phyloP scores from a whole-genome alignment of 1,139 yeast species.

The Geotrichum macrosporum region DNA sequence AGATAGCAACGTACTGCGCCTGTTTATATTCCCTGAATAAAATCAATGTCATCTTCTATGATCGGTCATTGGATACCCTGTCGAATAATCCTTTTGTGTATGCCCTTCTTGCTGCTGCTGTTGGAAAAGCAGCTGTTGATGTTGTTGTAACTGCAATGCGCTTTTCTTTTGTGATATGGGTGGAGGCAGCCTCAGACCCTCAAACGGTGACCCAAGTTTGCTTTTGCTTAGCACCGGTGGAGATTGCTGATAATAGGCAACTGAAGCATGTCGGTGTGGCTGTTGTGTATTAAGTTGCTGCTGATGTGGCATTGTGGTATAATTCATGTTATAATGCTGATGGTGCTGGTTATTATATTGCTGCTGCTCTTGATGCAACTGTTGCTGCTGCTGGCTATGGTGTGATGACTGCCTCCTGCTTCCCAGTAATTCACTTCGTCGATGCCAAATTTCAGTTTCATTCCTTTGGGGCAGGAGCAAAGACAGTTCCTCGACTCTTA shows the following conservation, averaged over 20 bases:
- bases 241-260: too few species aligned
- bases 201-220: constrained; percentile 15
- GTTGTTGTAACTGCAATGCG: background rate
- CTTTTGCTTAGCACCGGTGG: constrained; percentile 10
- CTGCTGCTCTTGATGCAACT: too few species aligned
- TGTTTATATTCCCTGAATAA: too few species aligned
- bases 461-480: constrained; percentile 61
- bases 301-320: background rate
- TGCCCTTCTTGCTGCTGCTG: too few species aligned
- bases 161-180: constrained; percentile 13
- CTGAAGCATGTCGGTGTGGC: constrained; percentile 13
- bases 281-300: constrained; percentile 3
- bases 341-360: too few species aligned
- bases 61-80: too few species aligned
- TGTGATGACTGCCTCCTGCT: background rate
- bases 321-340: background rate
- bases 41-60: too few species aligned
- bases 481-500: constrained; percentile 69
- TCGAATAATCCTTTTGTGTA: too few species aligned
- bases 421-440: constrained; percentile 17
- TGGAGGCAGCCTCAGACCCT: constrained; percentile 18
- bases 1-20: too few species aligned
- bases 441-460: constrained; percentile 21
- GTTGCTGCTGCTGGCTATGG: background rate
- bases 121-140: too few species aligned